These are phyloP conservation scores for Yarrowia sp. DNA, from an alignment of 805 yeast species.

Conservation along the genomic window DNA sequence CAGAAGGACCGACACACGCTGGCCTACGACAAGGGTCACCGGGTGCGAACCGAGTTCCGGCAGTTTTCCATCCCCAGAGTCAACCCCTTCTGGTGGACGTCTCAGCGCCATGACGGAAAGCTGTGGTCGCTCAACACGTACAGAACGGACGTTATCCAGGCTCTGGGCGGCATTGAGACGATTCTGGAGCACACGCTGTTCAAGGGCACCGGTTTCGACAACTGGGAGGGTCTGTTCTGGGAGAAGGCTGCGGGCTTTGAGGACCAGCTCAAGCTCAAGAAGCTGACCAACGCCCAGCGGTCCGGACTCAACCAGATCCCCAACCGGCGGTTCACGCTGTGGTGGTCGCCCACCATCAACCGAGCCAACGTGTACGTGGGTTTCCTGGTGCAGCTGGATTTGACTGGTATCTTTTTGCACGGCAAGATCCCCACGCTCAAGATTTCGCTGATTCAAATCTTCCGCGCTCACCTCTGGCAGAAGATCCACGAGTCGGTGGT, in stretches of 20 bases:
- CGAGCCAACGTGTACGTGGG: slow-evolving; percentile 98
- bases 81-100: slow-evolving; percentile 98
- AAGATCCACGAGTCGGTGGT: slow-evolving; percentile 96
- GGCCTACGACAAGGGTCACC: slow-evolving; percentile 93
- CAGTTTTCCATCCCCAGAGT: slow-evolving; percentile 72
- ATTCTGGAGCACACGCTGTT: slow-evolving; percentile 93
- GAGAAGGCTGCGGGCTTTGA: slow-evolving; percentile 97
- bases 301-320: slow-evolving; percentile 98
- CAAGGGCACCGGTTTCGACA: slow-evolving; percentile 95
- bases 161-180: slow-evolving; percentile 96
- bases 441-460: slow-evolving; percentile 92
- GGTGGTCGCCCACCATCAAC: slow-evolving; percentile 99
- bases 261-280: slow-evolving; percentile 92
- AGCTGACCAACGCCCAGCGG: slow-evolving; percentile 95
- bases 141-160: slow-evolving; percentile 94
- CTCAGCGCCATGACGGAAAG: slow-evolving; percentile 90
- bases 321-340: slow-evolving; percentile 91
- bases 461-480: slow-evolving; percentile 98
- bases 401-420: slow-evolving; percentile 95
- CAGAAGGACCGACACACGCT: slow-evolving; percentile 94
- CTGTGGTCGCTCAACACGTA: slow-evolving; percentile 93
- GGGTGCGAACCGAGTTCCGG: slow-evolving; percentile 80
- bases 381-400: slow-evolving; percentile 90
- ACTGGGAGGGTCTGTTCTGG: slow-evolving; percentile 99
- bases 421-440: slow-evolving; percentile 98